phyloP scores from a whole-genome alignment of 768 basidiomycete genomes.

The Suillus sp. region DNA sequence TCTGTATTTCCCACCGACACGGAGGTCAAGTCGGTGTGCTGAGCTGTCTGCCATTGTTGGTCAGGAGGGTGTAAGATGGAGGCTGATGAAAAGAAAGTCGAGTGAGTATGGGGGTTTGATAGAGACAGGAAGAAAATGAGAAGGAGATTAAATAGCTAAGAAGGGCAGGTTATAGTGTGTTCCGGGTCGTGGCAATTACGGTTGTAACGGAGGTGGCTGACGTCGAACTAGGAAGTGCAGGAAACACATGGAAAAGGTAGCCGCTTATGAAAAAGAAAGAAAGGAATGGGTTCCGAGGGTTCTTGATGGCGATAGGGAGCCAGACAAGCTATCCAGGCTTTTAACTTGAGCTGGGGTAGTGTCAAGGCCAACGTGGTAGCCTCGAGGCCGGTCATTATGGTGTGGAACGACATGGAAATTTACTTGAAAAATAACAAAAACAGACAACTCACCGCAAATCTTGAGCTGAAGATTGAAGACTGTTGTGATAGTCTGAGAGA shows the following conservation, averaged over 20 bases:
- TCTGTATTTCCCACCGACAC: constrained; percentile 94
- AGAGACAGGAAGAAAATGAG: constrained; percentile 19
- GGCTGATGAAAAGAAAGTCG: constrained; percentile 13
- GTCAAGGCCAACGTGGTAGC: constrained; percentile 30
- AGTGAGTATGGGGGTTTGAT: constrained; percentile 21
- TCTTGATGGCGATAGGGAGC: constrained; percentile 13
- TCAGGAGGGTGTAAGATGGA: constrained; percentile 20
- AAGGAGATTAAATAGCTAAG: constrained; percentile 25
- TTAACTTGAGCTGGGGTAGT: constrained; percentile 12
- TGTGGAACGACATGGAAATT: constrained; percentile 16
- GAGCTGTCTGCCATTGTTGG: constrained; percentile 71
- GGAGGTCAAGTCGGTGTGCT: constrained; percentile 75
- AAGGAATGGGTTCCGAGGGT: constrained; percentile 4
- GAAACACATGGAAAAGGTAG: constrained; percentile 9
- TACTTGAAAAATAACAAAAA: neutral
- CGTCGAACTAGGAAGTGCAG: constrained; percentile 21
- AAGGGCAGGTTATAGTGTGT: constrained; percentile 34
- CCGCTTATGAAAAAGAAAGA: constrained; percentile 7
- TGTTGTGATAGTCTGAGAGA: constrained; percentile 19
- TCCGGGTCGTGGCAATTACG: constrained; percentile 29
- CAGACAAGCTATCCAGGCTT: constrained; percentile 4
- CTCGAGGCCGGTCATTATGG: constrained; percentile 29
- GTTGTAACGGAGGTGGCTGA: constrained; percentile 42
- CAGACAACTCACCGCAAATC: constrained; percentile 28
- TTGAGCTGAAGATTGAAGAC: constrained; percentile 14